phyloP scores from a whole-genome alignment of 805 yeast genomes.

The Metschnikowia arizonensis region DNA sequence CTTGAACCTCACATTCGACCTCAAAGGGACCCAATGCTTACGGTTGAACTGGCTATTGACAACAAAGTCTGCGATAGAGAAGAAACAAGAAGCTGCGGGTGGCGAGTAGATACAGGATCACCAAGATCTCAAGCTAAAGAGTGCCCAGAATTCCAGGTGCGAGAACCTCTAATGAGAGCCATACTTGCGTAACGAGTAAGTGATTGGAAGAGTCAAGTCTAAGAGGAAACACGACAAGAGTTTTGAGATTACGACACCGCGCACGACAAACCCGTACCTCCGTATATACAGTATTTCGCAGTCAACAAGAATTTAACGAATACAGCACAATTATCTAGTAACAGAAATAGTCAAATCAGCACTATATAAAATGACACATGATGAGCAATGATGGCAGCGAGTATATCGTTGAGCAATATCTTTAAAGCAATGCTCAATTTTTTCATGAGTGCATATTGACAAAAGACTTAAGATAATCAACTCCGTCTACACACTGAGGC shows the following conservation, averaged over 20 bases:
- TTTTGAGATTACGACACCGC: too few species aligned
- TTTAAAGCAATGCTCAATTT: too few species aligned
- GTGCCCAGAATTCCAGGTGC: background rate
- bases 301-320: too few species aligned
- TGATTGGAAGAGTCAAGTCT: conserved; percentile 13
- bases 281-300: background rate
- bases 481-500: conserved; percentile 71
- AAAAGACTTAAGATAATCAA: conserved; percentile 51
- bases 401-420: too few species aligned
- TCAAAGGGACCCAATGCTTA: conserved; percentile 2
- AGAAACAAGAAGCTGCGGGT: background rate
- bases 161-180: conserved; percentile 1
- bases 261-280: too few species aligned
- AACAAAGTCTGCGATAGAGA: conserved; percentile 1
- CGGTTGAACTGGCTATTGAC: conserved; percentile 5
- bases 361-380: too few species aligned
- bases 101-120: background rate
- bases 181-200: conserved; percentile 14
- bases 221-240: background rate
- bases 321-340: too few species aligned
- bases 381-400: too few species aligned
- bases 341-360: too few species aligned
- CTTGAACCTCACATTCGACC: background rate
- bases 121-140: background rate
- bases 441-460: conserved; percentile 1